phyloP scores from a whole-genome alignment of 176 grass and related monocot genomes.

The Ananas comosus region DNA sequence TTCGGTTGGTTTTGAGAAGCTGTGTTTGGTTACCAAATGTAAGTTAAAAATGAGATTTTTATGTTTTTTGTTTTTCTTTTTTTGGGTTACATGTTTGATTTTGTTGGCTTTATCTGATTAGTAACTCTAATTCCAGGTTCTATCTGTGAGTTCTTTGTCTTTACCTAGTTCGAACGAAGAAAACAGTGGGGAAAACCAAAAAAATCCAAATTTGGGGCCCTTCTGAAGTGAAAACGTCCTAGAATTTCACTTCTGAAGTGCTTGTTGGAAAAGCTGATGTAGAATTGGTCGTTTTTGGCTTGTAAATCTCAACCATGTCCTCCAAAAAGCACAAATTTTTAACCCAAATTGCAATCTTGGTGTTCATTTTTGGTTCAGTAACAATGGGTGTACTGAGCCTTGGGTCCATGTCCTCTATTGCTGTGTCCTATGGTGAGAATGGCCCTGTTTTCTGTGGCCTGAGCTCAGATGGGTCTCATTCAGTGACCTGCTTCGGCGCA shows the following conservation, averaged over 20 bases:
- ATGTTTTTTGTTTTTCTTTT: background rate
- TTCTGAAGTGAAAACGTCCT: background rate
- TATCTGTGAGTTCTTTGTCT: background rate
- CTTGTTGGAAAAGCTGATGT: background rate
- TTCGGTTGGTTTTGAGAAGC: background rate
- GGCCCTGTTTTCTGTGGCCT: conserved; percentile 90
- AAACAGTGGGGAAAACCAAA: background rate
- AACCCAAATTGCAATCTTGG: conserved; percentile 10
- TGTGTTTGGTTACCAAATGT: background rate
- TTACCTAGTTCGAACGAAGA: background rate
- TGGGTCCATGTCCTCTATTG: conserved; percentile 92
- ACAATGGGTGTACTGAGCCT: conserved; percentile 32
- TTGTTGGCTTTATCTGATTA: background rate
- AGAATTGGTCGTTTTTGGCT: conserved; percentile 3
- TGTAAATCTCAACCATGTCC: conserved; percentile 17
- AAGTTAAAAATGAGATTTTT: background rate
- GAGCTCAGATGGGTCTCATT: conserved; percentile 67
- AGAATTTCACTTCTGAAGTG: conserved; percentile 1
- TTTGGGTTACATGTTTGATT: background rate
- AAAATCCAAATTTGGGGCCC: background rate
- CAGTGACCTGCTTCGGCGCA: conserved; percentile 66
- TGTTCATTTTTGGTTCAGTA: background rate
- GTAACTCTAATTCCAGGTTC: background rate
- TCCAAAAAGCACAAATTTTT: background rate
- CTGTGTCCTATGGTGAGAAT: conserved; percentile 88